phyloP scores from a whole-genome alignment of 2,329 filamentous ascomycete genomes.

The Ascomycota sp. region DNA sequence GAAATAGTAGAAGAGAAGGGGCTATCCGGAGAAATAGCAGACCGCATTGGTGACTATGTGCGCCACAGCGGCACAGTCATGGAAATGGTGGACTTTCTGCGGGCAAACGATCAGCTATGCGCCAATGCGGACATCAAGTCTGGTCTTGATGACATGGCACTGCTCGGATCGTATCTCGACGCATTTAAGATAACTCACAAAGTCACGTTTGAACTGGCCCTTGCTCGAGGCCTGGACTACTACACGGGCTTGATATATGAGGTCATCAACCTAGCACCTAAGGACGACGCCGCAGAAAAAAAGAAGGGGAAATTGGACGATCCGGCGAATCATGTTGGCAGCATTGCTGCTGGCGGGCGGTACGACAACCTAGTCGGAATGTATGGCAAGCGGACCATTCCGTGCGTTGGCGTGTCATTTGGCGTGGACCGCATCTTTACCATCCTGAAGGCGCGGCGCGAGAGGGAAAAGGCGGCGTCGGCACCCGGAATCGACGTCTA shows the following conservation, averaged over 20 bases:
- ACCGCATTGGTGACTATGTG: conserved; percentile 77
- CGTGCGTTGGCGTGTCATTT: conserved; percentile 48
- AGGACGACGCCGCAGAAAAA: conserved; percentile 13
- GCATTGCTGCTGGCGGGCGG: conserved; percentile 70
- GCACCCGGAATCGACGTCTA: conserved; percentile 55
- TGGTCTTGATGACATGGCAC: conserved; percentile 61
- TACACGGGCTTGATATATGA: conserved; percentile 86
- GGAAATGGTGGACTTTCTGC: conserved; percentile 52
- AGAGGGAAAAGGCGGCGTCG: conserved; percentile 37
- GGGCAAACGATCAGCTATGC: conserved; percentile 44
- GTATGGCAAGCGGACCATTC: conserved; percentile 75
- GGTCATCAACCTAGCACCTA: conserved; percentile 46
- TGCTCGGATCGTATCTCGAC: conserved; percentile 67
- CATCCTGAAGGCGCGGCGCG: conserved; percentile 59
- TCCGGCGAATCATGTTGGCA: conserved; percentile 47
- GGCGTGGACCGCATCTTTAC: conserved; percentile 90
- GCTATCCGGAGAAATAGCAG: conserved; percentile 53
- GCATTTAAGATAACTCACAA: conserved; percentile 51
- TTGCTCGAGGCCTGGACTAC: conserved; percentile 83
- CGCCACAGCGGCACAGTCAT: conserved; percentile 46
- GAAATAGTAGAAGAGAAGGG: conserved; percentile 83
- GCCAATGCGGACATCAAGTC: conserved; percentile 58
- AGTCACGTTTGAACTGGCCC: conserved; percentile 74
- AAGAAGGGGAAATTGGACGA: conserved; percentile 30
- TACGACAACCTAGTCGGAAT: conserved; percentile 90